Conservation (phyloP, 805 yeast species). For the Maudiozyma bulderi region DNA sequence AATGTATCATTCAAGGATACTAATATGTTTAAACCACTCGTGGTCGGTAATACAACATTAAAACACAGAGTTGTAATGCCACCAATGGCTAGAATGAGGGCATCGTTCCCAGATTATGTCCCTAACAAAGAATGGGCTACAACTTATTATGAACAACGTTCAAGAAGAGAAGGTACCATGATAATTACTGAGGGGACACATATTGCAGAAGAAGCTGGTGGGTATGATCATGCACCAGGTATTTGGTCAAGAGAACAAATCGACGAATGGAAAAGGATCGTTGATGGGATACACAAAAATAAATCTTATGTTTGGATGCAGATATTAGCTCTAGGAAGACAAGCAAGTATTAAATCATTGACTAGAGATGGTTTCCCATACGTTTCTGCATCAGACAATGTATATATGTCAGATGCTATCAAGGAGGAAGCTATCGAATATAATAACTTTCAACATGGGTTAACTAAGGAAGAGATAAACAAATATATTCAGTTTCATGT, state of each 20-base stretch:
- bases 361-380: background rate
- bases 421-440: background rate
- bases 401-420: background rate
- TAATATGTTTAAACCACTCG: conserved; percentile 34
- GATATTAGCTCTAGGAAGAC: conserved; percentile 39
- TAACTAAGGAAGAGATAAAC: background rate
- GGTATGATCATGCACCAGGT: conserved; percentile 39
- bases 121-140: conserved; percentile 34
- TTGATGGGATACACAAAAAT: conserved; percentile 40
- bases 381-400: background rate
- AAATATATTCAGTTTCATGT: background rate
- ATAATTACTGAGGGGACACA: conserved; percentile 49
- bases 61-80: conserved; percentile 31
- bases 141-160: conserved; percentile 45
- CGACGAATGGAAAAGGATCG: conserved; percentile 40
- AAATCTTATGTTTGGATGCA: conserved; percentile 38
- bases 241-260: conserved; percentile 38
- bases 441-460: background rate
- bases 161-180: conserved; percentile 45
- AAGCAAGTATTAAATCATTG: background rate
- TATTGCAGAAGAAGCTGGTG: conserved; percentile 33
- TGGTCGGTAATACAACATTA: conserved; percentile 30
- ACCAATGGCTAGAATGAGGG: conserved; percentile 36
- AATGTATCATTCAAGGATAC: conserved; percentile 21
- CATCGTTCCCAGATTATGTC: conserved; percentile 24